phyloP scores from a whole-genome alignment of 129 eudicot genomes.

The sunflower (Helianthus annuus) region HanXRQr2.0-SUNRISE NC_035435.2:142239328-142239827 shows the following conservation, averaged over 20 bases:
- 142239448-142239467: conserved; percentile 89
- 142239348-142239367: too few relatives aligned
- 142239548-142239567: conserved; percentile 28
- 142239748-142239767: too few relatives aligned
- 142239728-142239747: neutral
- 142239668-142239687: neutral
- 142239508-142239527: conserved; percentile 82
- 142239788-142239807: too few relatives aligned
- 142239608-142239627: too few relatives aligned
- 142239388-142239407: conserved; percentile 90
- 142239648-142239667: neutral
- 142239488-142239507: conserved; percentile 83
- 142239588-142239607: too few relatives aligned
- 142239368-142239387: conserved; percentile 14
- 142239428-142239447: conserved; percentile 78
- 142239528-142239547: conserved; percentile 53
- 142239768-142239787: too few relatives aligned
- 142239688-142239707: neutral
- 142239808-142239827: neutral
- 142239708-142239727: neutral
- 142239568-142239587: neutral
- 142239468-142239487: conserved; percentile 98
- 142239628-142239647: neutral
- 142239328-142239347: neutral
- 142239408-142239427: conserved; percentile 86